phyloP scores from a whole-genome alignment of 192 early-diverging fungal genomes.

The Diversispora epigaea region DNA sequence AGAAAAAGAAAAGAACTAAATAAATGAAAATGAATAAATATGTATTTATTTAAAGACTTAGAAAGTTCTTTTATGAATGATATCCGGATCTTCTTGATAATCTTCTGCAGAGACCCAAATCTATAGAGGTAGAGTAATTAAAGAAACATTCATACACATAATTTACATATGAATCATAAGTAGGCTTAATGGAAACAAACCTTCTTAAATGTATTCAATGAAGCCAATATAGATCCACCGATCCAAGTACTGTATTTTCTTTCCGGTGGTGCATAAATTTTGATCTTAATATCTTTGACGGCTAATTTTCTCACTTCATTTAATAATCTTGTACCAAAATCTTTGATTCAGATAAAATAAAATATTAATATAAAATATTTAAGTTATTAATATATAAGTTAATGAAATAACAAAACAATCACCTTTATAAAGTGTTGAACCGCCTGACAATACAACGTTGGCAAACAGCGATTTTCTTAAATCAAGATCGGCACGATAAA shows the following conservation, averaged over 20 bases:
- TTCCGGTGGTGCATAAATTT: slow-evolving; percentile 95
- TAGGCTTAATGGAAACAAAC: slow-evolving; percentile 28
- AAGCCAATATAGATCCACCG: slow-evolving; percentile 93
- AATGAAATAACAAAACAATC: not conserved
- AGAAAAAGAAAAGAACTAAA: too few relatives aligned
- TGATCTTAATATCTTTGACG: slow-evolving; percentile 94
- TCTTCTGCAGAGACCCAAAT: slow-evolving; percentile 99
- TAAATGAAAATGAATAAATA: too few relatives aligned
- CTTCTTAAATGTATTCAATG: slow-evolving; percentile 97
- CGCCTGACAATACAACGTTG: slow-evolving; percentile 95
- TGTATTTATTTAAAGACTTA: slow-evolving; percentile 31
- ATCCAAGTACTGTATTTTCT: slow-evolving; percentile 99
- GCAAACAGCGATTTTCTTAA: slow-evolving; percentile 83
- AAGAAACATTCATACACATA: not conserved
- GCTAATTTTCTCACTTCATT: slow-evolving; percentile 87
- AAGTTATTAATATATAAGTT: not conserved
- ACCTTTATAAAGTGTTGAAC: slow-evolving; percentile 87
- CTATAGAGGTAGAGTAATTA: slow-evolving; percentile 32
- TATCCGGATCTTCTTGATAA: slow-evolving; percentile 94
- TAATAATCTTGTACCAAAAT: slow-evolving; percentile 93
- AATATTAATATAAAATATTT: not conserved
- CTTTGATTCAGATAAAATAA: slow-evolving; percentile 34
- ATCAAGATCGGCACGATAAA: slow-evolving; percentile 93
- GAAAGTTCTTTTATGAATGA: slow-evolving; percentile 80
- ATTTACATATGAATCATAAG: not conserved